These are phyloP conservation scores for Talaromyces pinophilus DNA, from an alignment of 2,329 filamentous ascomycete species.

Conservation along the genomic window DNA sequence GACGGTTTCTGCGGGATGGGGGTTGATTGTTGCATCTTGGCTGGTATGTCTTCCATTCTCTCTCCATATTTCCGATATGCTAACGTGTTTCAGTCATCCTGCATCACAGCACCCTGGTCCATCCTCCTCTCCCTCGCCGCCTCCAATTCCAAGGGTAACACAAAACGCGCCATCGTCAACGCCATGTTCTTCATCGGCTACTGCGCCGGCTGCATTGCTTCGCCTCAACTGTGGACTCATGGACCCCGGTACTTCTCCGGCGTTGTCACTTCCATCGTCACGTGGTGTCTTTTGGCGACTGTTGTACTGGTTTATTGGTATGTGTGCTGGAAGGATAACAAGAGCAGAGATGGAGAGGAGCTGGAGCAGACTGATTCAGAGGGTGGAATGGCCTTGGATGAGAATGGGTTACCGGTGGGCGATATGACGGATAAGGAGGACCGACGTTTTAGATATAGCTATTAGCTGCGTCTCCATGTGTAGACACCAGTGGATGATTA, in stretches of 20 bases:
- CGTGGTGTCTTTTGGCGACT: conserved; percentile 46
- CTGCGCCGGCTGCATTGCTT: conserved; percentile 49
- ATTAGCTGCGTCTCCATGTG: conserved; percentile 2
- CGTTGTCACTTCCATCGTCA: conserved; percentile 49
- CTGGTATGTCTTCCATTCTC: conserved; percentile 33
- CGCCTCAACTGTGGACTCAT: conserved; percentile 53
- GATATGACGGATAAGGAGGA: conserved; percentile 22
- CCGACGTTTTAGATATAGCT: conserved; percentile 18
- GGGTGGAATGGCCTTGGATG: not conserved
- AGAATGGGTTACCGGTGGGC: conserved; percentile 3
- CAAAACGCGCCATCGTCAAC: conserved; percentile 51
- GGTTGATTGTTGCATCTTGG: conserved; percentile 53
- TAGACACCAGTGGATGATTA: not conserved
- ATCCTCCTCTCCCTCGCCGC: conserved; percentile 38
- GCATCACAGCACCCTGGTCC: conserved; percentile 8
- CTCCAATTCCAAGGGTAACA: conserved; percentile 56
- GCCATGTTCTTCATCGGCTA: conserved; percentile 56
- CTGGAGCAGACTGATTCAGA: not conserved
- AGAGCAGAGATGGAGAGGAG: conserved; percentile 5
- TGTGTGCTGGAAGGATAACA: conserved; percentile 42
- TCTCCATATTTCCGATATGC: not conserved
- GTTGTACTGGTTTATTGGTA: conserved; percentile 38
- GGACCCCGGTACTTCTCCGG: conserved; percentile 50
- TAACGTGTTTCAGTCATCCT: not conserved
- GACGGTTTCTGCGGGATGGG: conserved; percentile 46